Conservation (phyloP, 306 rosid species). For the Quercus variabilis region DNA sequence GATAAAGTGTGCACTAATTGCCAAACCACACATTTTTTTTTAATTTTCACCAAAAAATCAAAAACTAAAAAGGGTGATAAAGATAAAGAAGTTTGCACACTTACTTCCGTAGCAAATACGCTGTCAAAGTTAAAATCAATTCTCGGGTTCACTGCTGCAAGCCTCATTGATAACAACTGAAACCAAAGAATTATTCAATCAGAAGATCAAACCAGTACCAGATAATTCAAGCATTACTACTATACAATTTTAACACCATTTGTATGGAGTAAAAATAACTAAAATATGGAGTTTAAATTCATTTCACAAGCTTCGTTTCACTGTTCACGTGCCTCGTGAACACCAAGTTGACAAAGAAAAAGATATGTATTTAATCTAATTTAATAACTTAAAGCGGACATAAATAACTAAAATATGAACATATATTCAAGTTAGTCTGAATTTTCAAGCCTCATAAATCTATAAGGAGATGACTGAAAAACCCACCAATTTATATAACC, state of each 20-base stretch:
- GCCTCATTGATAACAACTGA: conserved; percentile 94
- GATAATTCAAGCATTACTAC: conserved; percentile 12
- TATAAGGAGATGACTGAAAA: neutral
- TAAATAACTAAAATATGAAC: neutral
- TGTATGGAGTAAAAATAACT: no score
- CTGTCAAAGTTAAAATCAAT: conserved; percentile 77
- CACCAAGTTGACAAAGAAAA: neutral
- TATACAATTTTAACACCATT: conserved; percentile 4
- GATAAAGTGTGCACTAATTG: neutral
- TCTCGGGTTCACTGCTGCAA: conserved; percentile 86
- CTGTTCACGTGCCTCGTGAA: neutral
- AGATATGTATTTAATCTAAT: neutral
- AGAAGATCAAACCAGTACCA: conserved; percentile 22
- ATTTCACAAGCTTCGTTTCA: neutral
- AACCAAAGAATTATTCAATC: conserved; percentile 23
- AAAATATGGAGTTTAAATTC: neutral
- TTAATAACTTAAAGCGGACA: conserved; percentile 2
- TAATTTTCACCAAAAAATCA: neutral
- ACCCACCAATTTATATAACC: neutral
- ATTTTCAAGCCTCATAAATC: conserved; percentile 15
- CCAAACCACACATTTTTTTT: neutral
- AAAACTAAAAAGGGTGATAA: neutral
- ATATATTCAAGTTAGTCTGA: conserved; percentile 8
- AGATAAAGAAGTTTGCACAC: conserved; percentile 20
- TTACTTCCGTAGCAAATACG: conserved; percentile 72